Conservation (phyloP, 2,329 filamentous ascomycete genomes). For the Penicillium sp. region DNA sequence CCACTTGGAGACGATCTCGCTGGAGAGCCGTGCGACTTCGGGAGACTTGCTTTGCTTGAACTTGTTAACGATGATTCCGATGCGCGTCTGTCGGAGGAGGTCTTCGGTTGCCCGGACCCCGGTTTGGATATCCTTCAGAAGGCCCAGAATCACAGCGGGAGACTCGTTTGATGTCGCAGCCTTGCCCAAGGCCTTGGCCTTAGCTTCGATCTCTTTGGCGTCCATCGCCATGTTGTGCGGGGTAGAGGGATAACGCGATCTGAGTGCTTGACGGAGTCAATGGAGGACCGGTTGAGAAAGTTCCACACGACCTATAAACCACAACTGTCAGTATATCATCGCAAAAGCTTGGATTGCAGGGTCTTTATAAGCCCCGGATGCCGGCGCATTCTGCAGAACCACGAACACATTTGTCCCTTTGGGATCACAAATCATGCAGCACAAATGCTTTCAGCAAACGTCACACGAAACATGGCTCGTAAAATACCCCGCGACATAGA, state of each 20-base stretch:
- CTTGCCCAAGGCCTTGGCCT: constrained; percentile 77
- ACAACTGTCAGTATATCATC: neutral
- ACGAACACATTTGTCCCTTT: neutral
- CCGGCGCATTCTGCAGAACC: constrained; percentile 7
- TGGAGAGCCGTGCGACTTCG: constrained; percentile 69
- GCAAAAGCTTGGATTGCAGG: neutral
- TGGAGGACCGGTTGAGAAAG: neutral
- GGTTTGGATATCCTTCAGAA: constrained; percentile 76
- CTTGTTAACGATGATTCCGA: constrained; percentile 85
- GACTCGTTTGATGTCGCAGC: constrained; percentile 73
- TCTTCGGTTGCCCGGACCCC: constrained; percentile 84
- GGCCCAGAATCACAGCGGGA: constrained; percentile 64
- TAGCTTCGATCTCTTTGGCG: constrained; percentile 73
- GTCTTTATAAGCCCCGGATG: neutral
- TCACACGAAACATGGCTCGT: neutral
- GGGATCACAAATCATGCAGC: neutral
- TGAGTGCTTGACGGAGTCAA: too few relatives aligned
- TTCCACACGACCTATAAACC: neutral
- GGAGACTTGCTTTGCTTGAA: constrained; percentile 75
- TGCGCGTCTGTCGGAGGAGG: constrained; percentile 83
- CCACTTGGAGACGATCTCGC: constrained; percentile 75
- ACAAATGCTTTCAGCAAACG: neutral
- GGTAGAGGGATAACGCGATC: neutral
- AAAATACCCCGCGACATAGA: neutral
- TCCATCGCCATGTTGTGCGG: constrained; percentile 58